phyloP scores from a whole-genome alignment of 306 rosid genomes.

The Gastrolobium villosum region DNA sequence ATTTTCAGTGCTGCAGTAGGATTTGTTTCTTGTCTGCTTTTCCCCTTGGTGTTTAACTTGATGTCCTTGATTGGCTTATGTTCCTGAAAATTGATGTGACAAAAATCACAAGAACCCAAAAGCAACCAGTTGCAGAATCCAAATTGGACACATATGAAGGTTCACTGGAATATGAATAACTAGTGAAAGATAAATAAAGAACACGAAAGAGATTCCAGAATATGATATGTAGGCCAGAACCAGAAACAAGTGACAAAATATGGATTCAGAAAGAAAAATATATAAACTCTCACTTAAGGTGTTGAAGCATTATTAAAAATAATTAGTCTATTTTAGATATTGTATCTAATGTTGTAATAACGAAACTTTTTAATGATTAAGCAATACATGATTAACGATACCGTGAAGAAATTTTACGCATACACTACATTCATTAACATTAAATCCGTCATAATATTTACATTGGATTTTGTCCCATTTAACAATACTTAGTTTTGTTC shows the following conservation, averaged over 20 bases:
- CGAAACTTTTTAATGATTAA: too few relatives aligned
- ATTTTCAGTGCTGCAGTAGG: conserved; percentile 10
- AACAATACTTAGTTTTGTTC: too few relatives aligned
- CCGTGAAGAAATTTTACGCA: too few relatives aligned
- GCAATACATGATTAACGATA: too few relatives aligned
- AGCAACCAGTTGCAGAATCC: conserved; percentile 18
- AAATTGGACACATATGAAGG: conserved; percentile 27
- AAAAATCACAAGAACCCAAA: conserved; percentile 11
- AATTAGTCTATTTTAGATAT: too few relatives aligned
- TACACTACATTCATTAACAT: too few relatives aligned
- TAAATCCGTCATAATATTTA: too few relatives aligned
- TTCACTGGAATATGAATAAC: conserved; percentile 39
- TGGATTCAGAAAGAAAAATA: not conserved
- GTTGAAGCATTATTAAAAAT: too few relatives aligned
- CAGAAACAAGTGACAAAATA: conserved; percentile 32
- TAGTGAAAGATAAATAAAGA: too few relatives aligned
- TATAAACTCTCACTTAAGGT: too few relatives aligned
- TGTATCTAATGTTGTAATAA: too few relatives aligned
- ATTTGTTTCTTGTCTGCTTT: not conserved
- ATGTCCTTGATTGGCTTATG: conserved; percentile 25
- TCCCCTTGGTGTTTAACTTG: not conserved
- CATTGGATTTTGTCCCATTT: too few relatives aligned
- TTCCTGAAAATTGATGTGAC: not conserved
- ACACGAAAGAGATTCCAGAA: conserved; percentile 28
- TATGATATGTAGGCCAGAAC: not conserved